phyloP scores from a whole-genome alignment of 225 moss, liverwort and hornwort genomes.

The Bryum argenteum region DNA sequence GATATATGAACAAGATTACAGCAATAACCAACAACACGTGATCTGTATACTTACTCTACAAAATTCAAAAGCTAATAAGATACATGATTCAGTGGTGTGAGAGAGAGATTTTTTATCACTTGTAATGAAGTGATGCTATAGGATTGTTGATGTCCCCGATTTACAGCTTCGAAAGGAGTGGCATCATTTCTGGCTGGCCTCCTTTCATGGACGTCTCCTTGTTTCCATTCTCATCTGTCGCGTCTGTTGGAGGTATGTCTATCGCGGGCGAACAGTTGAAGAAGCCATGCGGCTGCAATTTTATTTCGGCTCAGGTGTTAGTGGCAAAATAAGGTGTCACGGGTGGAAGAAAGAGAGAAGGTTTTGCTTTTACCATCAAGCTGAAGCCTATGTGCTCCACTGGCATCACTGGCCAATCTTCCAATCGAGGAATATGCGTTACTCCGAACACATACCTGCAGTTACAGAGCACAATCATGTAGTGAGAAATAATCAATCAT shows the following conservation, averaged over 20 bases:
- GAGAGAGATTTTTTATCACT: slow-evolving; percentile 21
- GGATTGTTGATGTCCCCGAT: slow-evolving; percentile 14
- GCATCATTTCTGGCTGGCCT: slow-evolving; percentile 39
- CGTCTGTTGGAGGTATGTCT: slow-evolving; percentile 69
- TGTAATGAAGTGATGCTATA: slow-evolving; percentile 39
- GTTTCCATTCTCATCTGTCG: slow-evolving; percentile 40
- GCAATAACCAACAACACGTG: slow-evolving; percentile 22
- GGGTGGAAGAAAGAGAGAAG: background rate
- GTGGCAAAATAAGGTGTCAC: background rate
- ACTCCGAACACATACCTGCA: slow-evolving; percentile 84
- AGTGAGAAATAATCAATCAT: background rate
- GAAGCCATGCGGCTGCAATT: slow-evolving; percentile 79
- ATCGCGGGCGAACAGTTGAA: slow-evolving; percentile 91
- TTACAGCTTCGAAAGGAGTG: slow-evolving; percentile 48
- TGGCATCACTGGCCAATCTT: slow-evolving; percentile 98
- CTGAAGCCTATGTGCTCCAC: slow-evolving; percentile 81
- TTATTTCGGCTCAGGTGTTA: background rate
- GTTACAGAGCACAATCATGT: background rate
- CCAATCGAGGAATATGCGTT: slow-evolving; percentile 78
- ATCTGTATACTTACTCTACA: slow-evolving; percentile 4
- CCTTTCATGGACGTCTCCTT: slow-evolving; percentile 45
- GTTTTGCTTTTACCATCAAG: slow-evolving; percentile 67
- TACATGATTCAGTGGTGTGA: slow-evolving; percentile 24
- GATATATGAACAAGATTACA: slow-evolving; percentile 24
- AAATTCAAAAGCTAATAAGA: slow-evolving; percentile 14